Conservation (phyloP, 495 filamentous ascomycete genomes). For the Aspergillus ostianus region DNA sequence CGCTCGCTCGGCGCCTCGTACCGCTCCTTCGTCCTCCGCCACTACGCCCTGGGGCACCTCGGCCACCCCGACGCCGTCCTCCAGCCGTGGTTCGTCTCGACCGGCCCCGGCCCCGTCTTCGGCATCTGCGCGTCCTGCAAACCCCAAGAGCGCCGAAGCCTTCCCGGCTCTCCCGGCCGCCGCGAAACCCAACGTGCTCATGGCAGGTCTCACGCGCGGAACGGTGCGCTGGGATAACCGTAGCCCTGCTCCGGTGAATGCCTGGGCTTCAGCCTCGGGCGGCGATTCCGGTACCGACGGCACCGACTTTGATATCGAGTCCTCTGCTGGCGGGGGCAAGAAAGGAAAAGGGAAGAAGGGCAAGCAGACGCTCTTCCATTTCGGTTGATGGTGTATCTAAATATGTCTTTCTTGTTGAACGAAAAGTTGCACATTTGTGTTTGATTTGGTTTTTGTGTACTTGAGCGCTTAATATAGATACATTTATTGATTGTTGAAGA, state of each 20-base stretch:
- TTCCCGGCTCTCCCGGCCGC: constrained; percentile 83
- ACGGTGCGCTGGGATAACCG: constrained; percentile 68
- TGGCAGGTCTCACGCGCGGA: constrained; percentile 74
- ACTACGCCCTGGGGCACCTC: constrained; percentile 52
- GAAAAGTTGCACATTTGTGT: constrained; percentile 3
- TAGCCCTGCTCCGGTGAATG: constrained; percentile 33
- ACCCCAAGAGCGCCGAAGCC: constrained; percentile 40
- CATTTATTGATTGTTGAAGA: constrained; percentile 1
- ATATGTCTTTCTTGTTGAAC: not conserved
- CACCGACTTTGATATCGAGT: constrained; percentile 34
- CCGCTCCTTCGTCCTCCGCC: constrained; percentile 27
- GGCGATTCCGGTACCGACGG: constrained; percentile 13
- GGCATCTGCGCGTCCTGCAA: constrained; percentile 26
- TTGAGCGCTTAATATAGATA: constrained; percentile 14
- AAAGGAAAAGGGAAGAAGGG: constrained; percentile 76
- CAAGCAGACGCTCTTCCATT: constrained; percentile 71
- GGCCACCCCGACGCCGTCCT: constrained; percentile 28
- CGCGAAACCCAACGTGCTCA: constrained; percentile 72
- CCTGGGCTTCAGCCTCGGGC: constrained; percentile 42
- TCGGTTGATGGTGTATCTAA: constrained; percentile 35
- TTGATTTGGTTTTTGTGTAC: constrained; percentile 7
- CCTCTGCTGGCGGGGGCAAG: constrained; percentile 48
- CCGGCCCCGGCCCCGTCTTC: constrained; percentile 25
- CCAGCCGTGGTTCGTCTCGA: constrained; percentile 30
- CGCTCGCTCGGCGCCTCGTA: constrained; percentile 30